Evolutionary conservation across 2,329 filamentous ascomycete species (phyloP).

Genomic region (Myriangium duriaei): DNA sequence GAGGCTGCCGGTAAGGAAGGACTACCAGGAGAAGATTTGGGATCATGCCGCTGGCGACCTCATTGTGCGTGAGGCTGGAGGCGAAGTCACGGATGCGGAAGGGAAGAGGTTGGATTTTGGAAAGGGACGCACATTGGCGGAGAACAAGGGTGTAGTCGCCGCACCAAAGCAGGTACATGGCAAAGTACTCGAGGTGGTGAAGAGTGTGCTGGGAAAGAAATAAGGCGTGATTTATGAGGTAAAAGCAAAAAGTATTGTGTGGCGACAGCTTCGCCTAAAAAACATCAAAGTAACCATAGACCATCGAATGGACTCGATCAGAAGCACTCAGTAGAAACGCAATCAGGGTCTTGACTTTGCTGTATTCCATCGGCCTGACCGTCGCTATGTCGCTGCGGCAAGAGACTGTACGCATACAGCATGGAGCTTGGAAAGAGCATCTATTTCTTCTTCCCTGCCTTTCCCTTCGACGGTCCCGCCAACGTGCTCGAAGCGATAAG

Average conservation of each 20-base stretch:
- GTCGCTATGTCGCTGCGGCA: no score
- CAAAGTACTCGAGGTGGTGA: conserved; percentile 68
- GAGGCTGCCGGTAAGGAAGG: conserved; percentile 68
- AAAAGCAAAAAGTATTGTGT: no score
- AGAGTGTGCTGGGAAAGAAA: conserved; percentile 54
- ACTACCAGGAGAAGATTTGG: conserved; percentile 99
- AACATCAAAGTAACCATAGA: no score
- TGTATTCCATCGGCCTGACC: no score
- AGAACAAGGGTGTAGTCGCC: conserved; percentile 90
- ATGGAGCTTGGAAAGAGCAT: no score
- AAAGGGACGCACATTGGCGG: conserved; percentile 68
- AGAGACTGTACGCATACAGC: no score
- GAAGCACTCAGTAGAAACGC: no score
- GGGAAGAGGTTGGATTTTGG: conserved; percentile 80
- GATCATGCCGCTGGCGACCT: conserved; percentile 93
- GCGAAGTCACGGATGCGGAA: conserved; percentile 76
- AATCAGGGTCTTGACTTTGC: no score
- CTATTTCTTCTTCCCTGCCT: conserved; percentile 4
- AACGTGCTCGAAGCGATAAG: conserved; percentile 1
- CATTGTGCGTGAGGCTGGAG: conserved; percentile 87
- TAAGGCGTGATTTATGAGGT: conserved; percentile 5
- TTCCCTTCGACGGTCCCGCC: background rate
- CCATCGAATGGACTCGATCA: no score
- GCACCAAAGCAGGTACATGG: conserved; percentile 65
- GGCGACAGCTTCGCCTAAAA: no score